Evolutionary conservation across 305 asterid species (phyloP), one percentile per base, ranked within the genome.

Genomic region (Fraxinus baroniana): DNA sequence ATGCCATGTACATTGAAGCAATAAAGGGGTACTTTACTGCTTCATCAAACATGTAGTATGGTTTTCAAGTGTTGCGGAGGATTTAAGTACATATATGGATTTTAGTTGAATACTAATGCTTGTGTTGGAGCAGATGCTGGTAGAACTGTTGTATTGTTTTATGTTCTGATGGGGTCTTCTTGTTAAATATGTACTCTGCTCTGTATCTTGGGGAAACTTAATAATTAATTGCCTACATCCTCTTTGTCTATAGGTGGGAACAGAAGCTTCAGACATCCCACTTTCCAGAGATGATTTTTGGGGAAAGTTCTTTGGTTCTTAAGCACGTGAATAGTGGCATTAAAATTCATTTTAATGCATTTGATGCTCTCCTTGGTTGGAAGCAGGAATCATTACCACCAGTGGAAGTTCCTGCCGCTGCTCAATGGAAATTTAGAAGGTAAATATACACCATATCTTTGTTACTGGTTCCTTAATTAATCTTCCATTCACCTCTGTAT

Each of bases 331-430:
- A 81, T 78, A 93, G 93, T 82, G 98, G 97, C 72, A 80, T 88
- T 60, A 90, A 77, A 84, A 77, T 96, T 83, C 89, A 90, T 88
- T 96, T 93, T 83, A 91, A 91, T 85, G 97, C 99, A 79, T 92
- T 93, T 71, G 99, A 94, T 90, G 98, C 99, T 84, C 89, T 96
- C 55, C 85, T 89, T 78, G 98, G 95, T 83, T 96, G 98, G 99
- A 96, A 93, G 93, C 87, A 87, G 79, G 98, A 92, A 86, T 90
- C 92, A 55, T 82, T 96, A 83, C 97, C 98, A 81, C 99, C 98
- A 2, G 98, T 96, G 91, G 98, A 94, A 89, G 97, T 96, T 88
- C 98, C 99, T 62, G 99, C 98, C 3, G 98, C 98, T 83, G 98
- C 97, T 79, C 82, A 87, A 84, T 96, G 99, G 99, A 96, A 96